Percentiles rank a stretch among this genome's conserved stretches.
Conservation (phyloP, 1,284 basidiomycete genomes). For the Trichosporon ovoides region DNA sequence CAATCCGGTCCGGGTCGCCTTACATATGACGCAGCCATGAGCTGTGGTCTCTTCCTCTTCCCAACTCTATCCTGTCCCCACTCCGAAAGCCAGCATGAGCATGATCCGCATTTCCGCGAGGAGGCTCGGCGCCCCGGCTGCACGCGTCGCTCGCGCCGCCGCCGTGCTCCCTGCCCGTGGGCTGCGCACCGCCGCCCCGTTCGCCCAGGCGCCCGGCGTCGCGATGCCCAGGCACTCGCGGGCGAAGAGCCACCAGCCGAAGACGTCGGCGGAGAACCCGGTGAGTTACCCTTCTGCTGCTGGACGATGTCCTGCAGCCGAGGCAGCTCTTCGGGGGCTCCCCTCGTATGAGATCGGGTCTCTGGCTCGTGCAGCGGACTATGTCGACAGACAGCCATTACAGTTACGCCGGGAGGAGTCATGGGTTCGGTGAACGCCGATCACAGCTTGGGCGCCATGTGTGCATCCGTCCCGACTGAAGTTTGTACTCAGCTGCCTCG, state of each 20-base stretch:
- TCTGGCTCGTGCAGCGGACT: too few relatives aligned
- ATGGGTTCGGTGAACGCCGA: too few relatives aligned
- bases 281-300: too few relatives aligned
- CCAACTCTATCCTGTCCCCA: background rate
- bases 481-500: background rate
- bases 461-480: background rate
- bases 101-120: background rate
- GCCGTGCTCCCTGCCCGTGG: background rate
- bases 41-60: background rate
- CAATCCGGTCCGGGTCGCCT: background rate
- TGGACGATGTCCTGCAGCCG: too few relatives aligned
- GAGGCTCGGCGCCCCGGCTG: background rate
- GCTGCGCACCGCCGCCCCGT: background rate
- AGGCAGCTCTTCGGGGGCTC: too few relatives aligned
- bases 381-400: too few relatives aligned
- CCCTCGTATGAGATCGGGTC: too few relatives aligned
- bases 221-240: background rate
- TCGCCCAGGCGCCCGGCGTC: background rate
- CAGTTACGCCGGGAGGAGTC: too few relatives aligned
- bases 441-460: too few relatives aligned
- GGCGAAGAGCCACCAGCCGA: background rate
- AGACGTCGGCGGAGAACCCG: constrained; percentile 2
- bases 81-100: background rate
- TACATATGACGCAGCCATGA: background rate
- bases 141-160: background rate